Evolutionary conservation across 768 basidiomycete species (phyloP), one percentile per base, ranked within the genome.

Genomic region (Gymnopilus junonius): DNA sequence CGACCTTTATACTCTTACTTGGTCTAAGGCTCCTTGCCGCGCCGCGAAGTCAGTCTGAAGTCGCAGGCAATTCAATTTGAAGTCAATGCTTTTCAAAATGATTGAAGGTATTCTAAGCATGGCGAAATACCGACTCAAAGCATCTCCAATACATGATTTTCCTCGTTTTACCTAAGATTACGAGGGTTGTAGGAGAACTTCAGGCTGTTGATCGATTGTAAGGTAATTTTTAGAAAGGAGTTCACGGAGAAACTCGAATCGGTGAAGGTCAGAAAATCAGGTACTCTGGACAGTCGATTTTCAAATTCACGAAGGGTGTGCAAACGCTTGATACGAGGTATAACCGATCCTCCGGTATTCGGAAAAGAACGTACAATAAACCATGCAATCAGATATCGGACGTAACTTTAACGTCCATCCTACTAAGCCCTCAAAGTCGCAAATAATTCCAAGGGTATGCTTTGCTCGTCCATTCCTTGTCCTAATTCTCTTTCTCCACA

Each of bases 401-500:
- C 27, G 10, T 8, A 32, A 55, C n/a, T n/a, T n/a, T 55, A 25
- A 37, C 32, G 39, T 55, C 7, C 14, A 55, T 11, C 54, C 20
- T n/a, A n/a, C n/a, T 3, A 15, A n/a, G 23, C 5, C 17, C 14
- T 8, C 34, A 40, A 17, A 55, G 17, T 27, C n/a, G 40, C 6
- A 17, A 17, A 23, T 34, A n/a, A 21, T 35, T 29, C 7, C 35
- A 34, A 20, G 29, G 39, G 27, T 54, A 35, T 31, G 20, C 35
- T 12, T 17, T 2, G n/a, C n/a, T n/a, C n/a, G 20, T 37, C n/a
- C 7, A 10, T 15, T 48, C 15, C 37, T 7, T 27, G 17, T n/a
- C 17, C 37, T 55, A 55, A 39, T 40, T 34, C 11, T 73, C 73
- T 65, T 80, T 77, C 39, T 67, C 69, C 8, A 80, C 83, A 61